Evolutionary conservation across 495 filamentous ascomycete species (phyloP).

Genomic region (Letharia columbiana): DNA sequence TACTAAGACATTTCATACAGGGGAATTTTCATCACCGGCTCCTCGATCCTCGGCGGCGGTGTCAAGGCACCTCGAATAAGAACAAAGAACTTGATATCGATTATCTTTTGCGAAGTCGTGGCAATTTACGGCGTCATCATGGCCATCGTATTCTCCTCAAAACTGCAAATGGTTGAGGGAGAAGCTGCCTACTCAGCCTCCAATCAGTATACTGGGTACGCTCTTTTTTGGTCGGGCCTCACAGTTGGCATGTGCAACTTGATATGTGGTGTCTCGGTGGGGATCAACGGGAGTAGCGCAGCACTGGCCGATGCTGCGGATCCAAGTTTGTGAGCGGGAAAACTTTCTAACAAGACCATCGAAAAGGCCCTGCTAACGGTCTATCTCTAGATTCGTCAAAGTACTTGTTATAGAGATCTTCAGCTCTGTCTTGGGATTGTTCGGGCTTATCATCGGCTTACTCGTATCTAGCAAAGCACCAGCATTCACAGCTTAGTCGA

Average conservation of each 20-base stretch:
- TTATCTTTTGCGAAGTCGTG: constrained; percentile 99
- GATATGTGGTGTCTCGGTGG: constrained; percentile 92
- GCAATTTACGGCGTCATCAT: constrained; percentile 99
- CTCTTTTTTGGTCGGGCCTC: constrained; percentile 90
- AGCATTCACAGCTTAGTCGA: constrained; percentile 46
- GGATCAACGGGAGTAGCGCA: constrained; percentile 95
- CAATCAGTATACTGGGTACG: constrained; percentile 88
- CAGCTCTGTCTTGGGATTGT: constrained; percentile 95
- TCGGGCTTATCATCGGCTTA: constrained; percentile 90
- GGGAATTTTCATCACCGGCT: constrained; percentile 98
- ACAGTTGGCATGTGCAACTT: constrained; percentile 93
- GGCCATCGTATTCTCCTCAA: constrained; percentile 93
- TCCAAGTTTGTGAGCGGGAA: constrained; percentile 64
- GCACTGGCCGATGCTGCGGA: constrained; percentile 95
- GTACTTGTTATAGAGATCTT: constrained; percentile 99
- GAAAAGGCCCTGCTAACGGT: constrained; percentile 20
- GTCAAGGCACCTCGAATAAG: constrained; percentile 93
- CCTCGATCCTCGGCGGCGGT: constrained; percentile 95
- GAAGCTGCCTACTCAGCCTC: constrained; percentile 51
- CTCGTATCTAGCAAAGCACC: constrained; percentile 72
- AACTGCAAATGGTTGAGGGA: constrained; percentile 51
- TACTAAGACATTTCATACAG: constrained; percentile 37
- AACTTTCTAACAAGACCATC: background rate
- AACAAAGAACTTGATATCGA: constrained; percentile 98
- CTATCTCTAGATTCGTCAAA: constrained; percentile 73